Evolutionary conservation across 495 filamentous ascomycete species (phyloP), one percentile per base, ranked within the genome.

Genomic region (Penicillium longicatenatum): DNA sequence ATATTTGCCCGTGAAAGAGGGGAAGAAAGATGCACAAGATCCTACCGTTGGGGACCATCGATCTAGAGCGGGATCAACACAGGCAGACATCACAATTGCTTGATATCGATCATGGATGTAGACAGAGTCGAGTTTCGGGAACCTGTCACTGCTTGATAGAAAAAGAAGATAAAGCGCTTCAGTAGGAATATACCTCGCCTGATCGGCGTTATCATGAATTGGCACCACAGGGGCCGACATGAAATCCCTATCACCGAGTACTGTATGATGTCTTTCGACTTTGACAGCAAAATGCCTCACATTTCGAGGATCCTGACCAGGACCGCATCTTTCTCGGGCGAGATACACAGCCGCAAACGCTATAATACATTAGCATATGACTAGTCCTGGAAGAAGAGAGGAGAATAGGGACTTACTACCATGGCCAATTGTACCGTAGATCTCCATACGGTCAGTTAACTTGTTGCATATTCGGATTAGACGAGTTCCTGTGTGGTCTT

Each of bases 101-200:
- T 60, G 58, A 24, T 50, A 60, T 12, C 54, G n/a, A 11, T 58
- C 60, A 47, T 70, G 63, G 4, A 56, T 48, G 44, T 72, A 70
- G n/a, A 71, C 64, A 0, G 66, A 64, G 53, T 71, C 54, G 7
- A 73, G 44, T 0, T n/a, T 57, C 0, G 66, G 70, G 33, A 73
- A 73, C 11, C 63, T 57, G 16, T 67, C 49, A 59, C 62, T 62
- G 21, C 43, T 21, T 16, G 57, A 46, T 2, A 66, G 33, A 16
- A 69, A 59, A 11, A 69, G 41, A 26, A 73, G 42, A 7, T 63
- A 30, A 14, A 67, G 29, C 1, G 70, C 70, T 47, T 72, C 70
- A n/a, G 30, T 21, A 9, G 70, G 70, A 1, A 72, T 61, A 42
- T 57, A 67, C 16, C 33, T 30, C 2, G 14, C 16, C 17, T n/a